Percentiles rank a stretch among this genome's conserved stretches.
Conservation (phyloP, 306 rosid species). For the Carpinus fangiana region DNA sequence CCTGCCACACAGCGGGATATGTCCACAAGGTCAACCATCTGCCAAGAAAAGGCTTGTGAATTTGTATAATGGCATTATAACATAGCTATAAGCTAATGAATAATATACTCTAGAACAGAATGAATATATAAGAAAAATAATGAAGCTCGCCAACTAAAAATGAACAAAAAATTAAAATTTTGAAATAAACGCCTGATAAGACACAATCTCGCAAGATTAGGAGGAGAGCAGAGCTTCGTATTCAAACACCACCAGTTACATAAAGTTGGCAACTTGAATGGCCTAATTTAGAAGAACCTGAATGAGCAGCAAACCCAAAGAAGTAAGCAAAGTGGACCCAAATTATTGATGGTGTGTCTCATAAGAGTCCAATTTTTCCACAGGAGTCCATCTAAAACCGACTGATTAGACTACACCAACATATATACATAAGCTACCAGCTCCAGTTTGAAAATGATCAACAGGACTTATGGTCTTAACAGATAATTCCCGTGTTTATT, state of each 20-base stretch:
- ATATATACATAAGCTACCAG: background rate
- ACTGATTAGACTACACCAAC: background rate
- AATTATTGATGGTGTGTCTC: background rate
- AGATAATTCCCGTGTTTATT: background rate
- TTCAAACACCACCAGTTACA: background rate
- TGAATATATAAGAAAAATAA: background rate
- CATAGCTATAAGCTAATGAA: background rate
- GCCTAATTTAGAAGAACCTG: background rate
- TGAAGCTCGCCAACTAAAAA: background rate
- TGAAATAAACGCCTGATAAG: background rate
- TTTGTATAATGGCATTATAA: background rate
- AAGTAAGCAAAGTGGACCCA: background rate
- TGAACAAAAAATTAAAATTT: background rate
- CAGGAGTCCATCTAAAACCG: background rate
- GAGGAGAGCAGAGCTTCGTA: background rate
- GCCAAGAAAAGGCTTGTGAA: constrained; percentile 5
- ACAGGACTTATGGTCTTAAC: background rate
- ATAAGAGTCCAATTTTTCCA: background rate
- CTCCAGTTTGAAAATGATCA: background rate
- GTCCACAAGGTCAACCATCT: constrained; percentile 9
- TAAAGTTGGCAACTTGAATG: background rate
- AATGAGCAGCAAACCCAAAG: background rate
- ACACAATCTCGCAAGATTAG: background rate
- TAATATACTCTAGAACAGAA: background rate
- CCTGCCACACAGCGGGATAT: constrained; percentile 10